Evolutionary conservation across 257 asterid genomes (phyloP), one percentile per base, ranked within the genome.

Genomic region (Nicotiana tabacum): DNA sequence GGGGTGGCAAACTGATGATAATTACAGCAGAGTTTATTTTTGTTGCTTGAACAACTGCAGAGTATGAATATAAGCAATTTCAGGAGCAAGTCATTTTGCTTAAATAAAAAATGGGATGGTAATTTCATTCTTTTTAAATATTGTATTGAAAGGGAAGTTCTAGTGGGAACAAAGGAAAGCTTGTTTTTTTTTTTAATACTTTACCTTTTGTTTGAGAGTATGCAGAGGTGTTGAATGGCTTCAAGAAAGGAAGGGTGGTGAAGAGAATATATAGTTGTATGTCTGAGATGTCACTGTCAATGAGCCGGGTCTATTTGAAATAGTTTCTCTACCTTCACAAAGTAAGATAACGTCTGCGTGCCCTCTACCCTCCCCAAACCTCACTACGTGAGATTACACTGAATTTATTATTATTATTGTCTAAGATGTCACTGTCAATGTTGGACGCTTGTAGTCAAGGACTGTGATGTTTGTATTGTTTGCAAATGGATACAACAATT

Each of bases 31-130:
- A 85, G 86, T 57, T 85, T 88, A 24, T 81, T 85, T 86, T 46
- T 88, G 83, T 85, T 83, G 84, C 84, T 89, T 64, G 91, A 82
- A 62, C 84, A 86, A 83, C 90, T 84, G 78, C 81, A 90, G 24
- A 93, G 80, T 69, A 87, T 77, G 84, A 88, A 81, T 39, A 88
- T 37, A 24, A 92, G 80, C 37, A 92, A 84, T 48, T 80, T 84
- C 58, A 91, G 80, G 82, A 86, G 78, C 77, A 84, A n/a, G 33
- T 82, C 67, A 81, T 88, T 88, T 77, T 84, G 88, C 32, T 84
- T 87, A 82, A 87, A 81, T 77, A 85, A 69, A 77, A 76, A 79
- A 61, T 74, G 83, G 57, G 77, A 12, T 83, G 37, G 84, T 78
- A 82, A 84, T 62, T 24, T 57, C 83, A 85, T 82, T 87, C 86